These are phyloP conservation scores for Penicillium sp. DNA, from an alignment of 2,329 filamentous ascomycete genomes.

Conservation along the genomic window DNA sequence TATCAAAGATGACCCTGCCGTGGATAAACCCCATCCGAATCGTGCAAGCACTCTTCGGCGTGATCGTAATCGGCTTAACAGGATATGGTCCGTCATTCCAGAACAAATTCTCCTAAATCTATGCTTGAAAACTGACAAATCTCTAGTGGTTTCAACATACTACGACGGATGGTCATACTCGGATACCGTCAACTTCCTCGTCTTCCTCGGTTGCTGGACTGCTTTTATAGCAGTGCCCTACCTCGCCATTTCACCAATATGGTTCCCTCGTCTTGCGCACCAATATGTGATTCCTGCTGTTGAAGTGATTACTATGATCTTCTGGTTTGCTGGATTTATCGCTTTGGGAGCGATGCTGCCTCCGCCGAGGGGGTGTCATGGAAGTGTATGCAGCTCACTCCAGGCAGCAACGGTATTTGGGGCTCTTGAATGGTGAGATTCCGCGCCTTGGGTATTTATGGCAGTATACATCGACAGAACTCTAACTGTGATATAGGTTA, in stretches of 20 bases:
- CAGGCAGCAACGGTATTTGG: constrained; percentile 54
- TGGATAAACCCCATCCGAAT: constrained; percentile 57
- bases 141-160: constrained; percentile 56
- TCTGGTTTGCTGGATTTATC: constrained; percentile 87
- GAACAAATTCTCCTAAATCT: background rate
- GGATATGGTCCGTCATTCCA: constrained; percentile 62
- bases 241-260: constrained; percentile 65
- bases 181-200: constrained; percentile 67
- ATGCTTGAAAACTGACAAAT: background rate
- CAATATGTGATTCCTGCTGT: constrained; percentile 64
- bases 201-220: constrained; percentile 78
- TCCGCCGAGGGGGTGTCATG: constrained; percentile 53
- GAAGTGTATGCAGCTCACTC: constrained; percentile 56
- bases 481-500: constrained; percentile 21
- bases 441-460: background rate
- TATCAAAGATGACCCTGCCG: constrained; percentile 19
- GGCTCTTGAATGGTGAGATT: constrained; percentile 47
- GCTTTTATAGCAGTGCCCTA: constrained; percentile 66
- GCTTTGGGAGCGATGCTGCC: constrained; percentile 67
- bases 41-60: constrained; percentile 64
- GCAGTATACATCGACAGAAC: background rate
- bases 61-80: constrained; percentile 73
- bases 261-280: constrained; percentile 61
- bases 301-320: constrained; percentile 72
- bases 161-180: constrained; percentile 49